phyloP scores from a whole-genome alignment of 345 rosid species.

The Excoecaria cochinchinensis region DNA sequence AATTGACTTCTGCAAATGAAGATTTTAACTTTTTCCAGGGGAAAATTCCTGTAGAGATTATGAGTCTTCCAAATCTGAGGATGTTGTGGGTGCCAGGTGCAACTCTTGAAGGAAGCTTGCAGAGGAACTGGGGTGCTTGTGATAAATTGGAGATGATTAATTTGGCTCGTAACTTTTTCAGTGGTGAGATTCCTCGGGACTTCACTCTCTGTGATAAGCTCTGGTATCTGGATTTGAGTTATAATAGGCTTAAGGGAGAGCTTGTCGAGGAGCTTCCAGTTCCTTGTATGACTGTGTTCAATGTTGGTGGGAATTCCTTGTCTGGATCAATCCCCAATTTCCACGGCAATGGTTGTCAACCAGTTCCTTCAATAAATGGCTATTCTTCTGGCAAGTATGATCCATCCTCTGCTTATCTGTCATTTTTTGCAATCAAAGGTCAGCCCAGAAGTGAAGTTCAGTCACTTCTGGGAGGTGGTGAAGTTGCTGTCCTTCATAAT shows the following conservation, averaged over 20 bases:
- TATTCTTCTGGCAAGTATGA: conserved; percentile 32
- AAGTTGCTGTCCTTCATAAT: conserved; percentile 52
- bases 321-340: conserved; percentile 74
- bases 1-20: conserved; percentile 43
- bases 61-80: conserved; percentile 63
- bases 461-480: conserved; percentile 38
- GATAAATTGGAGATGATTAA: conserved; percentile 74
- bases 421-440: conserved; percentile 48
- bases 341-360: conserved; percentile 42
- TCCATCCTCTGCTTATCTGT: conserved; percentile 51
- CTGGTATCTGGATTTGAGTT: conserved; percentile 67
- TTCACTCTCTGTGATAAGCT: conserved; percentile 62
- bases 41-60: conserved; percentile 53
- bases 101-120: conserved; percentile 61
- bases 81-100: conserved; percentile 89
- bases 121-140: conserved; percentile 69
- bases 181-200: conserved; percentile 51
- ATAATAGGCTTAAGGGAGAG: conserved; percentile 59
- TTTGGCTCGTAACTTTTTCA: conserved; percentile 71
- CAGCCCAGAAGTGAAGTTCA: conserved; percentile 37
- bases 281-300: conserved; percentile 84
- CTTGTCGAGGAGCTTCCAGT: conserved; percentile 54
- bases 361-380: conserved; percentile 33
- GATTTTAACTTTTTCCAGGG: conserved; percentile 83
- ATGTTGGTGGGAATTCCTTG: conserved; percentile 62